Evolutionary conservation across 2,329 filamentous ascomycete species (phyloP), one percentile per base, ranked within the genome.

Genomic region (Claviceps monticola): DNA sequence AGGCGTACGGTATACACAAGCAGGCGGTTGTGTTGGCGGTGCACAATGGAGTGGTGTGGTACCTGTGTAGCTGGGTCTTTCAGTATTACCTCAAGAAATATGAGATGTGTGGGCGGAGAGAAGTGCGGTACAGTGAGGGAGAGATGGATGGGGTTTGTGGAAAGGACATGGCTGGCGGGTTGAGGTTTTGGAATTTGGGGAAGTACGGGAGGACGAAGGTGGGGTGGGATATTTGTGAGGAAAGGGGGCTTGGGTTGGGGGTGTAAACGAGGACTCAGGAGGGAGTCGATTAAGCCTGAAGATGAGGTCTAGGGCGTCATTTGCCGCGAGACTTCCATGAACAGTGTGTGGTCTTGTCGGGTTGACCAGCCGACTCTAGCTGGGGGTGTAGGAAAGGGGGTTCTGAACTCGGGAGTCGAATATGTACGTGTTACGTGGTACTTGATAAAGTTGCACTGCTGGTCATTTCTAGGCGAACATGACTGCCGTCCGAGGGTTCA

Each of bases 1-100:
- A 53, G 21, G 16, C 39, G 2, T 49, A 51, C 42, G 37, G 26
- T 44, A 39, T n/a, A n/a, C 36, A 21, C 5, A n/a, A 13, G 36
- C 26, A 23, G 26, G 26, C 51, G 17, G 21, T 51, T 19, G 36
- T 53, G 16, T 6, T 53, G 36, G 44, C 53, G 11, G 46, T 55
- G 17, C 29, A 53, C 5, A 46, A 49, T 19, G 13, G 47, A 19
- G 14, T n/a, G 3, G 38, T 23, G 21, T 55, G 48, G 51, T 55
- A 53, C 42, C 14, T 53, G 48, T 55, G 53, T 42, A 39, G 44
- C 48, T 53, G 23, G 23, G 8, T n/a, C 23, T 29, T 19, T n/a
- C 38, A 44, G 3, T 37, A 13, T 29, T 7, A 9, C 3, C 5
- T 4, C 3, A 29, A 21, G 38, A 41, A 44, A 41, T 44, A 49